Evolutionary conservation across 805 yeast genomes (phyloP).

Genomic region (Wickerhamomyces subpelliculosus): DNA sequence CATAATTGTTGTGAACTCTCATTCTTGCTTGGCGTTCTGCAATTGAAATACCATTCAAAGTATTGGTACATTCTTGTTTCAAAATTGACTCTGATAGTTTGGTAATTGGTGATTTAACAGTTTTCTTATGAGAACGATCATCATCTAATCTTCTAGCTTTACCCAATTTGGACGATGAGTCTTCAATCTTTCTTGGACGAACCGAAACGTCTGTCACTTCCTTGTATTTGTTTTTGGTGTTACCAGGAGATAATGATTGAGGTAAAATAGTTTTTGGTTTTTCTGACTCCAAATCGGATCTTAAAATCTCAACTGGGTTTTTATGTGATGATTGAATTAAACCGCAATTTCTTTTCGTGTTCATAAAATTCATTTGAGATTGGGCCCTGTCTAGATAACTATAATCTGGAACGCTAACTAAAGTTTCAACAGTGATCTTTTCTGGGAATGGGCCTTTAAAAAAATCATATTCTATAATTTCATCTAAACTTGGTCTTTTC

Average conservation of each 20-base stretch:
- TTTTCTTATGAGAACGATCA: slow-evolving; percentile 16
- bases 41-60: slow-evolving; percentile 37
- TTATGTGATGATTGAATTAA: slow-evolving; percentile 39
- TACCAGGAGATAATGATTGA: slow-evolving; percentile 86
- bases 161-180: slow-evolving; percentile 28
- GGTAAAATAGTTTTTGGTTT: slow-evolving; percentile 70
- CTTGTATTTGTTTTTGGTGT: slow-evolving; percentile 80
- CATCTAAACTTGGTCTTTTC: slow-evolving; percentile 73
- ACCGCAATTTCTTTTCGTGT: slow-evolving; percentile 60
- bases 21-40: slow-evolving; percentile 39
- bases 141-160: slow-evolving; percentile 33
- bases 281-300: slow-evolving; percentile 63
- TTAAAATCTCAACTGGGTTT: slow-evolving; percentile 60
- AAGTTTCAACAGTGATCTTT: slow-evolving; percentile 52
- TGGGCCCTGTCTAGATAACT: slow-evolving; percentile 49
- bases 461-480: slow-evolving; percentile 79
- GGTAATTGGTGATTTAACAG: slow-evolving; percentile 8
- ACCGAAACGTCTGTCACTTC: slow-evolving; percentile 33
- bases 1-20: slow-evolving; percentile 16
- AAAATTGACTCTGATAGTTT: slow-evolving; percentile 25
- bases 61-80: slow-evolving; percentile 38
- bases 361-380: slow-evolving; percentile 60
- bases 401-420: slow-evolving; percentile 56
- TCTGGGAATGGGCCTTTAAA: slow-evolving; percentile 83
- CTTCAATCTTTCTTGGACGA: slow-evolving; percentile 21